Evolutionary conservation across 495 filamentous ascomycete species (phyloP).

Genomic region (Penicilliopsis zonata): DNA sequence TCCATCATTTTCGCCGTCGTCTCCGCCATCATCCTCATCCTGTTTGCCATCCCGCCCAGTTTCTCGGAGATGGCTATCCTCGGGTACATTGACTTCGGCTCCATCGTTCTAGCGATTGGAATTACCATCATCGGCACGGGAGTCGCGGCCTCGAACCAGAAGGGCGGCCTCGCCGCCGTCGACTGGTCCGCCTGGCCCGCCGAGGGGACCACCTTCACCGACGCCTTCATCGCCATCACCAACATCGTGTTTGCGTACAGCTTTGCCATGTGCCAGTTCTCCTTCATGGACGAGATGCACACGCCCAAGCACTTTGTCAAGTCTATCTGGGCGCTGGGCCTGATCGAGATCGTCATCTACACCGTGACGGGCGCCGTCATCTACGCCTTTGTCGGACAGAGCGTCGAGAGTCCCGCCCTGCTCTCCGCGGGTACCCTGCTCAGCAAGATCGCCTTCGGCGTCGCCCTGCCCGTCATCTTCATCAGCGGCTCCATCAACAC

Average conservation of each 20-base stretch:
- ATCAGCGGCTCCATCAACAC: too few relatives aligned
- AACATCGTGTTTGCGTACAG: slow-evolving; percentile 59
- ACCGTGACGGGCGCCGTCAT: slow-evolving; percentile 52
- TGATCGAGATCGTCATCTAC: slow-evolving; percentile 53
- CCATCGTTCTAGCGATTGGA: slow-evolving; percentile 53
- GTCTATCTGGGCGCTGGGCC: slow-evolving; percentile 44
- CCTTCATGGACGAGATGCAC: slow-evolving; percentile 64
- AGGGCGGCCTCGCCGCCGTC: slow-evolving; percentile 13
- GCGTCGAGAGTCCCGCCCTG: slow-evolving; percentile 56
- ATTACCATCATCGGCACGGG: slow-evolving; percentile 57
- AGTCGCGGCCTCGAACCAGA: slow-evolving; percentile 20
- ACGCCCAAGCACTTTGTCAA: slow-evolving; percentile 50
- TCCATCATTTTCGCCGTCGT: slow-evolving; percentile 49
- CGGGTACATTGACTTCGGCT: slow-evolving; percentile 48
- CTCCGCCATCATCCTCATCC: slow-evolving; percentile 45
- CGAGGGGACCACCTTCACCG: slow-evolving; percentile 13
- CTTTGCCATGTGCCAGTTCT: slow-evolving; percentile 53
- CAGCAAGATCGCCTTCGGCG: slow-evolving; percentile 56
- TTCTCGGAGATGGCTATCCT: slow-evolving; percentile 44
- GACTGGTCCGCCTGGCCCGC: slow-evolving; percentile 24
- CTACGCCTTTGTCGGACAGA: slow-evolving; percentile 53
- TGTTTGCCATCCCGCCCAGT: slow-evolving; percentile 46
- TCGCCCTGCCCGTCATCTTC: slow-evolving; percentile 64
- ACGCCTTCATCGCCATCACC: slow-evolving; percentile 43
- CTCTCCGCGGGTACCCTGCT: slow-evolving; percentile 45